phyloP scores from a whole-genome alignment of 2,329 filamentous ascomycete species.

The Xylariaceae sp. region DNA sequence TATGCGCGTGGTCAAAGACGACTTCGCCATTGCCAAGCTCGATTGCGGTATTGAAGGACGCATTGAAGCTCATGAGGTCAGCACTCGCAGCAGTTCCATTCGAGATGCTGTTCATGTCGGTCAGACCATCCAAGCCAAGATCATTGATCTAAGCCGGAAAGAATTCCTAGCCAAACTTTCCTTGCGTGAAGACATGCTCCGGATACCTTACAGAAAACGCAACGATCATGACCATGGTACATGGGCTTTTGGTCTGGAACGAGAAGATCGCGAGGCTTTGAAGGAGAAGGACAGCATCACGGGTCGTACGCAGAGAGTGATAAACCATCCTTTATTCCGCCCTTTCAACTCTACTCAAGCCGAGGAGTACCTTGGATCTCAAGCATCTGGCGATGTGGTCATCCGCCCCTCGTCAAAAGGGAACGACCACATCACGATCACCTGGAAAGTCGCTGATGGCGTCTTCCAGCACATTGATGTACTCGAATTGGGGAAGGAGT shows the following conservation, averaged over 20 bases:
- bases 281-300: constrained; percentile 82
- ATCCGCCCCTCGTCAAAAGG: constrained; percentile 95
- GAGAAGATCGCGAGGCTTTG: constrained; percentile 74
- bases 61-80: constrained; percentile 78
- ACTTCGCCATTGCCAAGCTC: constrained; percentile 88
- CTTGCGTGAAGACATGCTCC: constrained; percentile 75
- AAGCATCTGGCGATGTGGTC: constrained; percentile 82
- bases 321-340: constrained; percentile 95
- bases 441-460: constrained; percentile 95
- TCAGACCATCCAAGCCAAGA: constrained; percentile 84
- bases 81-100: constrained; percentile 61
- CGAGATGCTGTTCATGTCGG: constrained; percentile 71
- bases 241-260: constrained; percentile 84
- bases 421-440: constrained; percentile 89
- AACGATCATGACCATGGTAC: constrained; percentile 71
- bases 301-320: constrained; percentile 84
- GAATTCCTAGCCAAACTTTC: constrained; percentile 80
- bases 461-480: constrained; percentile 99
- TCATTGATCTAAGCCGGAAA: constrained; percentile 82
- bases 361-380: constrained; percentile 86
- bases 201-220: constrained; percentile 64
- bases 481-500: constrained; percentile 93
- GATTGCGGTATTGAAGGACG: constrained; percentile 93
- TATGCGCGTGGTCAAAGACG: constrained; percentile 81
- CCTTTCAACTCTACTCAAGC: constrained; percentile 90